Conservation (phyloP, 164 flowering plant genomes). For the grape (Vitis vinifera) region DNA sequence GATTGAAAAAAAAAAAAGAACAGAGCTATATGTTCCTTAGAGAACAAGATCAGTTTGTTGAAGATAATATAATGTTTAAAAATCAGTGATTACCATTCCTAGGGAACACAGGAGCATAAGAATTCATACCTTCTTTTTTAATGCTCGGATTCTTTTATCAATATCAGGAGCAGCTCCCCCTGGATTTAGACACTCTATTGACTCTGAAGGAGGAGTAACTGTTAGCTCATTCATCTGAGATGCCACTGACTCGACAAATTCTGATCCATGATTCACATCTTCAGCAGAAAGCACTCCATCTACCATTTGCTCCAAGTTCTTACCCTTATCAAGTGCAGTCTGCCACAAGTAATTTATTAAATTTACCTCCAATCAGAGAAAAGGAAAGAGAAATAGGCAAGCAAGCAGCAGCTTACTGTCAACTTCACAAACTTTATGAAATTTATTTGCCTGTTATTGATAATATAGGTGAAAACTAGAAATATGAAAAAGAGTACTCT, state of each 20-base stretch:
- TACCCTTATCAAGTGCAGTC: conserved; percentile 79
- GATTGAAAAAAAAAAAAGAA: background rate
- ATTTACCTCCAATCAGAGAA: background rate
- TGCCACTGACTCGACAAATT: conserved; percentile 45
- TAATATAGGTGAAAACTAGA: background rate
- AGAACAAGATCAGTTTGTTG: background rate
- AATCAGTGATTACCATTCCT: background rate
- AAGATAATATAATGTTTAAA: background rate
- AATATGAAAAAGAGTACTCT: no score
- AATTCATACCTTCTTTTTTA: conserved; percentile 76
- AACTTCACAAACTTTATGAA: background rate
- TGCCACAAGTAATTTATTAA: conserved; percentile 22
- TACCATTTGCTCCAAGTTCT: conserved; percentile 23
- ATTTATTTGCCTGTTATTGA: background rate
- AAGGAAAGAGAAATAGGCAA: conserved; percentile 7
- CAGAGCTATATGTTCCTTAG: background rate
- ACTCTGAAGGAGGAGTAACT: conserved; percentile 34
- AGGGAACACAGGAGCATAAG: background rate
- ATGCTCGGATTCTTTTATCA: conserved; percentile 81
- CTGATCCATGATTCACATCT: conserved; percentile 28
- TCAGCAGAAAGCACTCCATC: conserved; percentile 33
- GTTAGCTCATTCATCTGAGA: conserved; percentile 57
- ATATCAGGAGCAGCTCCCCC: conserved; percentile 48
- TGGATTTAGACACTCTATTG: conserved; percentile 37
- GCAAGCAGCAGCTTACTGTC: background rate